These are phyloP conservation scores for Gynostemma pentaphyllum DNA, from an alignment of 306 rosid species.

Conservation along the genomic window DNA sequence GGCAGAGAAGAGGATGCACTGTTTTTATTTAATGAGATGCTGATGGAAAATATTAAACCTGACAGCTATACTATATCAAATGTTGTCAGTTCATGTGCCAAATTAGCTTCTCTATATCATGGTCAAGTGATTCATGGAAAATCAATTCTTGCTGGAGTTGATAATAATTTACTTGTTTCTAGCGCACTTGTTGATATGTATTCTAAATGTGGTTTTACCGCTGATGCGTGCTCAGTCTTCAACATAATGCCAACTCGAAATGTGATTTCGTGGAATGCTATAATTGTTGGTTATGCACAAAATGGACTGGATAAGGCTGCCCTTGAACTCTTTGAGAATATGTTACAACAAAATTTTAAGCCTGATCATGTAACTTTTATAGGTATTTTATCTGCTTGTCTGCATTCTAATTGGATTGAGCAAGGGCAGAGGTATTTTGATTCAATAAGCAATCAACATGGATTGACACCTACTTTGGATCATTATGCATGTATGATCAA, in stretches of 20 bases:
- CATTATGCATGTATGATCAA: conserved; percentile 22
- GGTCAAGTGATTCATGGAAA: conserved; percentile 21
- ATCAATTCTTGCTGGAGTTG: conserved; percentile 17
- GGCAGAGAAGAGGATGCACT: conserved; percentile 23
- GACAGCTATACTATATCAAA: conserved; percentile 16
- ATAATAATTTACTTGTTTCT: conserved; percentile 13
- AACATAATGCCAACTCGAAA: conserved; percentile 11
- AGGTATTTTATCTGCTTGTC: too few species aligned
- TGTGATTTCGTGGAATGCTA: conserved; percentile 20
- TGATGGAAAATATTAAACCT: conserved; percentile 10
- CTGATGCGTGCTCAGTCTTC: conserved; percentile 15
- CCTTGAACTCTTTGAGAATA: conserved; percentile 10
- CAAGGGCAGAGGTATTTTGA: conserved; percentile 17
- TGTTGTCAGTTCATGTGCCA: conserved; percentile 18
- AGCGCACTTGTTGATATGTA: conserved; percentile 24
- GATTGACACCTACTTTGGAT: conserved; percentile 14
- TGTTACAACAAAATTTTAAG: conserved; percentile 12
- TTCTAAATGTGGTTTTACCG: conserved; percentile 17
- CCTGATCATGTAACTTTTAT: too few species aligned
- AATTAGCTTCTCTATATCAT: conserved; percentile 10
- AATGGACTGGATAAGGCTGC: conserved; percentile 12
- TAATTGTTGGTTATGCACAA: conserved; percentile 22
- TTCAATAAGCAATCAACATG: conserved; percentile 12
- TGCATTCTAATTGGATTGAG: conserved; percentile 3
- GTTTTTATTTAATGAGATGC: conserved; percentile 16